Conservation (phyloP, 768 basidiomycete species). For the Kwoniella dejecticola region DNA sequence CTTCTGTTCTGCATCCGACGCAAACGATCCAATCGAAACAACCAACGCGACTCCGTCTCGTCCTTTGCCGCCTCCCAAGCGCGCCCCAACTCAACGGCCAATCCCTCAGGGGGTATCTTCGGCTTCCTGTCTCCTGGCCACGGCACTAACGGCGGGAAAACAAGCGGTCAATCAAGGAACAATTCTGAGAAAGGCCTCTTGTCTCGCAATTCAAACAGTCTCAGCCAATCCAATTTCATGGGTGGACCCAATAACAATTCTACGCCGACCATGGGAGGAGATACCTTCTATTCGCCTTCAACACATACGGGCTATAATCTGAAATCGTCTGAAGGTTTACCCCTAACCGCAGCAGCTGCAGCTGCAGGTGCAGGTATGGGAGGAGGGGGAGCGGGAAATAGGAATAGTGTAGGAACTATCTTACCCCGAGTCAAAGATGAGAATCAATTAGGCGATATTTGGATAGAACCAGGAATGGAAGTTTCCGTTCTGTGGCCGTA, state of each 20-base stretch:
- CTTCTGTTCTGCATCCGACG: constrained; percentile 30
- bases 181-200: constrained; percentile 46
- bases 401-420: constrained; percentile 41
- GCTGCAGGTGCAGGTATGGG: constrained; percentile 13
- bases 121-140: constrained; percentile 25
- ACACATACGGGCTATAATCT: not conserved
- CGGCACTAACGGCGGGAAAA: not conserved
- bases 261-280: constrained; percentile 44
- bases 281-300: constrained; percentile 35
- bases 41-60: constrained; percentile 29
- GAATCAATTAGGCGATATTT: constrained; percentile 49
- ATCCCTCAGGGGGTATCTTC: constrained; percentile 22
- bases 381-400: constrained; percentile 18
- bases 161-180: constrained; percentile 1
- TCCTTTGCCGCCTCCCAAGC: constrained; percentile 30
- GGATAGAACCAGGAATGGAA: constrained; percentile 49
- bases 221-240: not conserved
- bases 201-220: constrained; percentile 13
- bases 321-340: constrained; percentile 16
- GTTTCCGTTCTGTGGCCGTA: constrained; percentile 55
- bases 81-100: not conserved
- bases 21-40: not conserved
- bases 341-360: constrained; percentile 16
- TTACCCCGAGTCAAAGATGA: constrained; percentile 51
- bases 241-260: constrained; percentile 19